Evolutionary conservation across 2,329 filamentous ascomycete genomes (phyloP), one percentile per base, ranked within the genome.

Genomic region (Monosporascus sp.): DNA sequence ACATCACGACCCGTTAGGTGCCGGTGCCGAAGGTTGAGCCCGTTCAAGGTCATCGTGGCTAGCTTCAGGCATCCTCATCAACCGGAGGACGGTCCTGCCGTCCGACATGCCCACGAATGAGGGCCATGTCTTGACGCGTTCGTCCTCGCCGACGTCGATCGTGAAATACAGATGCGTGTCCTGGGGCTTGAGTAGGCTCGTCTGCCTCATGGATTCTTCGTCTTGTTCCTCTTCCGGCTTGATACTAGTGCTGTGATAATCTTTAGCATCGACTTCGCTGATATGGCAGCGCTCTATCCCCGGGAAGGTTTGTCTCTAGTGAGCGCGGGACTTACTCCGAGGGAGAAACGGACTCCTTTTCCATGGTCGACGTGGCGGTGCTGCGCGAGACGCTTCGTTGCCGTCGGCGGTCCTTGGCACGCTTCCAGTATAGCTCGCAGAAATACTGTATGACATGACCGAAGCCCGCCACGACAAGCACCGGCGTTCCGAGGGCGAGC

Each of bases 401-500:
- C 20, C 25, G 49, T 20, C 48, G 50, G 15, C 52, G 53, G 20
- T 54, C 53, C 27, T 56, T 62, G 39, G 56, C 57, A 24, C 58
- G 60, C 49, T 57, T 59, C 54, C 58, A 63, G 47, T 59, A 53
- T 46, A 51, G 52, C n/a, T 61, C 52, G 8, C 62, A 35, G 24
- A 55, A 53, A 39, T 64, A 31, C 5, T 52, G 74, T 46, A 80
- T 65, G 39, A 80, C 67, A 62, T 80, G 72, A 38, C 78, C 73
- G 44, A 81, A 58, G 1, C 78, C 79, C 5, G 79, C 81, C 48
- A 83, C 78, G 27, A 84, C 80, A 8, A 84, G 71, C 2, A 84
- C 79, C 0, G 81, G 81, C 0, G 81, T 84, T 6, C 81, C 81
- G 14, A 84, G 64, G 14, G 81, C 81, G 6, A 84, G 74, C 2